Evolutionary conservation across 1,139 yeast species (phyloP), one percentile per base, ranked within the genome.

Genomic region (Candida frijolesensis): DNA sequence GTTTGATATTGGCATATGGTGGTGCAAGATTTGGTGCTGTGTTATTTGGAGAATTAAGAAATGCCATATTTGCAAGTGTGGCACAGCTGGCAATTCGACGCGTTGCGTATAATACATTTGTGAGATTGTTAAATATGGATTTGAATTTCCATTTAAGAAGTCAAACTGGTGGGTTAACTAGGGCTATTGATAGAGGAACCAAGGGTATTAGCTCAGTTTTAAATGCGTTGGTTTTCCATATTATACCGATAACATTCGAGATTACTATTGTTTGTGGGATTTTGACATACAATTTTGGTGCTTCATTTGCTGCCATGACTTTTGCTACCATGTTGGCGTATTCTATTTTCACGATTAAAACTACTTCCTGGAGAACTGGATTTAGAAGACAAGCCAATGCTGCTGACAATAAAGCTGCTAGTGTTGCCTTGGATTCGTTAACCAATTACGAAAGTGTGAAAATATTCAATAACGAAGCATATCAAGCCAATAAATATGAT

Each of bases 111-210:
- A 89, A 88, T 62, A 92, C 97, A 0, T 94, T 94, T 66, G 78
- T 75, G 45, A 98, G 92, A 67, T 73, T 94, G 51, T 77, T 94
- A 65, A 84, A 84, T 59, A 78, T 94, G 70, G 99, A 94, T 68
- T 73, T 92, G 47, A 89, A 91, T 16, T 94, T 94, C 79, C 99
- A 94, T 67, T 71, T 94, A 47, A 80, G 95, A 8, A 78, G 92
- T 59, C 98, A 95, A 66, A 95, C 99, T 0, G 99, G 99, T 58
- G 98, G 97, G 0, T 71, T 94, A 44, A 94, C 97, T 0, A 76
- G 99, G 54, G 98, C 99, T 1, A 94, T 94, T 61, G 99, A 94
- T 63, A 78, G 99, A 59, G 99, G 99, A 65, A 94, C 98, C 1
- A 94, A 94, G 60, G 99, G 99, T 70, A 94, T 94, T 48, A 87